Conservation (phyloP, 2,329 filamentous ascomycete genomes). For the Aspergillus cejpii region DNA sequence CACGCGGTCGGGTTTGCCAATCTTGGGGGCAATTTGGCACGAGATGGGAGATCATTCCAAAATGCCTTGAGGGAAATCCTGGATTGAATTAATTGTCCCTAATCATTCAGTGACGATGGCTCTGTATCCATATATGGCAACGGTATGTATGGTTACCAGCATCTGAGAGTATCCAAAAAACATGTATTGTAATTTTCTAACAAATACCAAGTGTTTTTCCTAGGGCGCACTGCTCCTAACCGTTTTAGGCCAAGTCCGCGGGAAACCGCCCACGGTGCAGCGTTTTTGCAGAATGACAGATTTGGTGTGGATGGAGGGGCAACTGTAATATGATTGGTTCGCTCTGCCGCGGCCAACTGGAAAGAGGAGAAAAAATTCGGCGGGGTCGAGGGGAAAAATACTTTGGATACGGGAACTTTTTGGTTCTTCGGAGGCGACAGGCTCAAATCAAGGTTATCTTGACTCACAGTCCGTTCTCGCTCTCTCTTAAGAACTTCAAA, state of each 20-base stretch:
- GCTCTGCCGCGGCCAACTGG: constrained; percentile 8
- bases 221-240: neutral
- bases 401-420: neutral
- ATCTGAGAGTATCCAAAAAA: no score
- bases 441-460: neutral
- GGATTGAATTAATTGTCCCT: no score
- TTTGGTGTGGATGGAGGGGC: constrained; percentile 8
- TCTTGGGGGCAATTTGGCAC: neutral
- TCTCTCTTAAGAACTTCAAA: neutral
- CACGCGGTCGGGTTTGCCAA: no score
- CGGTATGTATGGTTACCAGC: no score
- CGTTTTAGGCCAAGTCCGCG: constrained; percentile 2
- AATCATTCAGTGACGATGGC: no score
- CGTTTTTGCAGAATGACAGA: neutral
- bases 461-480: constrained; percentile 1
- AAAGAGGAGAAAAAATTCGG: constrained; percentile 13
- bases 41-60: neutral
- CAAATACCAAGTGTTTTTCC: neutral
- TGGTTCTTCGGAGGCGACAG: constrained; percentile 5
- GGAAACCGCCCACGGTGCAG: constrained; percentile 2
- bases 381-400: constrained; percentile 10
- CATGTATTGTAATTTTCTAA: neutral
- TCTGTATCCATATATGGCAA: no score
- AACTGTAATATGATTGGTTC: constrained; percentile 8
- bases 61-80: no score